phyloP scores from a whole-genome alignment of 202 grass and related monocot species.

The Zoysia matrella region DNA sequence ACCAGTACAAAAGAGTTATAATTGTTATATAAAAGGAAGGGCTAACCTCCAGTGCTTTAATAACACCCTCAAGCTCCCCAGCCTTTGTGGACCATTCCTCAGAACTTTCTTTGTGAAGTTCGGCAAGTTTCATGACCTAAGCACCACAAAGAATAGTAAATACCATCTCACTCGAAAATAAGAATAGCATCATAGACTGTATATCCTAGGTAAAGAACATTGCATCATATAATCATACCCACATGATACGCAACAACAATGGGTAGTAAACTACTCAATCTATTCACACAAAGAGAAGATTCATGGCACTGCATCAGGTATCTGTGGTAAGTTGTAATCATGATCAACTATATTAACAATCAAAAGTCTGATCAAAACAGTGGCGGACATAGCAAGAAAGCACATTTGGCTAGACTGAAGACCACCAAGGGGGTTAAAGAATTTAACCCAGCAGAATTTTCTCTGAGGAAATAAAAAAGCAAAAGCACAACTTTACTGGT shows the following conservation, averaged over 20 bases:
- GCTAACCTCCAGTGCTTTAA: constrained; percentile 97
- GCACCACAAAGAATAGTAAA: constrained; percentile 26
- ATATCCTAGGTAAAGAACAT: not conserved
- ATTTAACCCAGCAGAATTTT: not conserved
- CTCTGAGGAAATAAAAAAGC: not conserved
- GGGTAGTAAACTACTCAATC: not conserved
- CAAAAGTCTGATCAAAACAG: not conserved
- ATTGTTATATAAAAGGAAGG: constrained; percentile 16
- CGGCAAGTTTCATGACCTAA: constrained; percentile 88
- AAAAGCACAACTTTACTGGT: not conserved
- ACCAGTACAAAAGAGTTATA: constrained; percentile 9
- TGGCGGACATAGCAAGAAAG: too few relatives aligned
- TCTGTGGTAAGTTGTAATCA: constrained; percentile 16
- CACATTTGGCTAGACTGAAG: too few relatives aligned
- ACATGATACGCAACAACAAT: constrained; percentile 16
- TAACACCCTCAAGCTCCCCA: constrained; percentile 95
- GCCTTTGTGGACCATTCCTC: constrained; percentile 93
- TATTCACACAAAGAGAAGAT: not conserved
- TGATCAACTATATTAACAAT: too few relatives aligned
- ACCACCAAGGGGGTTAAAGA: too few relatives aligned
- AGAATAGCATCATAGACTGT: not conserved
- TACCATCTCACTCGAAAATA: not conserved
- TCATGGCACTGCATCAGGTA: constrained; percentile 12
- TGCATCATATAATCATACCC: not conserved
- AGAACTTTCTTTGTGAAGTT: constrained; percentile 94